Base-by-base conservation (phyloP, 352 stramenopile species). In the Elongisporangium prolatum region DNA sequence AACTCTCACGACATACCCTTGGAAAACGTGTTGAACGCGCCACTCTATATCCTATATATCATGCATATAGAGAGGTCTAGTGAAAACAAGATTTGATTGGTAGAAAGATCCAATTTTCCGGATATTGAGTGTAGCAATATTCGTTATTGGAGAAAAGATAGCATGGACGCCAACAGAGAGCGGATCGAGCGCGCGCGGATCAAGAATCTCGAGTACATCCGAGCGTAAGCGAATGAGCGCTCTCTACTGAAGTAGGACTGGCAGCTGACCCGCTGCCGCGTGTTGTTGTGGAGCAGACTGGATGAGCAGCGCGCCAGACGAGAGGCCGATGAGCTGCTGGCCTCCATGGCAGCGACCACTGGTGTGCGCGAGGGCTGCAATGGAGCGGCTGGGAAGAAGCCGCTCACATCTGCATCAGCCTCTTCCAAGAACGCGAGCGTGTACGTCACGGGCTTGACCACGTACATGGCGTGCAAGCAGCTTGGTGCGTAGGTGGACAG, bases 381-480 rank as follows among this genome's bases (percentile, higher is more conserved):
- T 8, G 10, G 2, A 55, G 37, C 1, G 17, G 24, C 34, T 6
- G 59, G 62, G 34, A 71, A 65, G 25, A 57, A 63, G 22, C 48
- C 40, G 7, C 28, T 40, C 28, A 9, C 14, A 9, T 40, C 28
- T 9, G 28, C 51, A 2, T 24, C 25, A 2, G 17, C 61, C 17
- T 48, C 44, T 21, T 68, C 67, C 16, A 75, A 83, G 63, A 88
- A 87, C 57, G 83, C 77, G 56, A 91, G 84, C 63, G 75, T 93
- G 21, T 95, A 95, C 60, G 54, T 95, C 57, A 88, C 80, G 11
- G 84, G 86, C 0, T 73, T 95, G 9, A 78, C 76, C 18, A 92
- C 84, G 49, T 93, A 92, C 57, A 81, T 91, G 65, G 84, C 86
- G 14, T 93, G 86, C 60, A 82, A 80, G 54, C 86, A 95, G 56